Evolutionary conservation across 2,329 filamentous ascomycete species (phyloP).

Genomic region (Diaporthe nobilis): DNA sequence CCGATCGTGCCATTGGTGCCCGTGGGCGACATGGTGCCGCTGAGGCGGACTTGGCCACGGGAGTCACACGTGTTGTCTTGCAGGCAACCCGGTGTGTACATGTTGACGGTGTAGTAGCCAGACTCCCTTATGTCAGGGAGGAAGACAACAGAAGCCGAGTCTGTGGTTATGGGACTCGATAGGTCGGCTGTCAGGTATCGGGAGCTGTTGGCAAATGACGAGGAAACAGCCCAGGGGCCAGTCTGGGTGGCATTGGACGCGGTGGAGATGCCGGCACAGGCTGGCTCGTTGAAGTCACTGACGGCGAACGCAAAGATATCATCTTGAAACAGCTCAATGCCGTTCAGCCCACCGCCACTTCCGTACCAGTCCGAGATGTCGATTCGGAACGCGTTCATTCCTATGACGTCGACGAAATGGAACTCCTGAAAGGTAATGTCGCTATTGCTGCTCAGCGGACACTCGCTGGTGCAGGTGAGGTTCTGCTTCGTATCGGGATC

Average conservation of each 20-base stretch:
- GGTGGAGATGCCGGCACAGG: constrained; percentile 76
- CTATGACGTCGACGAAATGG: constrained; percentile 87
- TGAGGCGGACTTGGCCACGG: constrained; percentile 87
- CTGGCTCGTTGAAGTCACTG: constrained; percentile 88
- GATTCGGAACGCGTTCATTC: constrained; percentile 89
- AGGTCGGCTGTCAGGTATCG: constrained; percentile 83
- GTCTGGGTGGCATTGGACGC: constrained; percentile 77
- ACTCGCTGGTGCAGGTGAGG: constrained; percentile 82
- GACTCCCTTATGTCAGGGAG: constrained; percentile 87
- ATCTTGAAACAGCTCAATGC: constrained; percentile 89
- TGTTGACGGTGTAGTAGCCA: constrained; percentile 90
- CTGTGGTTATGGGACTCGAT: constrained; percentile 65
- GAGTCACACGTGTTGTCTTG: constrained; percentile 82
- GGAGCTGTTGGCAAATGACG: constrained; percentile 78
- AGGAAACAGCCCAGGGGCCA: constrained; percentile 80
- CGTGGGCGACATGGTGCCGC: constrained; percentile 73
- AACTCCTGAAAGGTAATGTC: constrained; percentile 86
- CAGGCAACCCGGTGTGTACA: constrained; percentile 93
- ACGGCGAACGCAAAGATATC: constrained; percentile 90
- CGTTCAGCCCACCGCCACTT: constrained; percentile 84
- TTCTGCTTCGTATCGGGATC: constrained; percentile 80
- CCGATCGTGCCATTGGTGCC: constrained; percentile 57
- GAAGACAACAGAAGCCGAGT: constrained; percentile 81
- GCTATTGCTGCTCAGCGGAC: constrained; percentile 82
- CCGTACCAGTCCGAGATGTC: constrained; percentile 93